phyloP scores from a whole-genome alignment of 1,284 basidiomycete genomes.

The Puccinia polysora region DNA sequence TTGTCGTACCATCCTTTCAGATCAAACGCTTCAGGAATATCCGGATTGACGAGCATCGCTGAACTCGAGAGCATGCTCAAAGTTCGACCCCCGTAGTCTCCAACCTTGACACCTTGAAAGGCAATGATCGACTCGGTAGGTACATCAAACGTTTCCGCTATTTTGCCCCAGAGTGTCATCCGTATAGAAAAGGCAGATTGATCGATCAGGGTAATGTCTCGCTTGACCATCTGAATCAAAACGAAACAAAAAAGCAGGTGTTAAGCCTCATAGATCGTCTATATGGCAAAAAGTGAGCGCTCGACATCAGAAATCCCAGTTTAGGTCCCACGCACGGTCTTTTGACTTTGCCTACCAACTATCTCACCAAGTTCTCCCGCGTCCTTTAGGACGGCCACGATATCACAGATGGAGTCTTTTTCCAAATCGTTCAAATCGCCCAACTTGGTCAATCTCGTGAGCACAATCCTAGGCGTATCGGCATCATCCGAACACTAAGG shows the following conservation, averaged over 20 bases:
- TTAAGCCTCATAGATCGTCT: not conserved
- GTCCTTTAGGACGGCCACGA: constrained; percentile 78
- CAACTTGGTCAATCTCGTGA: constrained; percentile 70
- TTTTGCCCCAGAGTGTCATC: constrained; percentile 92
- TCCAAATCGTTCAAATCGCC: constrained; percentile 62
- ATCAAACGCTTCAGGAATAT: constrained; percentile 75
- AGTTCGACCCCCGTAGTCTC: constrained; percentile 85
- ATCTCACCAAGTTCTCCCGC: constrained; percentile 67
- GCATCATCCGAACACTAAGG: constrained; percentile 65
- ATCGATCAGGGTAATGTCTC: constrained; percentile 84
- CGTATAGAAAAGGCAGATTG: constrained; percentile 72
- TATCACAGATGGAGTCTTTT: constrained; percentile 77
- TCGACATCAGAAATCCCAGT: not conserved
- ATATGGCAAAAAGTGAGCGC: not conserved
- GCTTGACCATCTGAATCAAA: constrained; percentile 66
- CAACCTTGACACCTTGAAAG: constrained; percentile 91
- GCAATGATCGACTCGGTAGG: constrained; percentile 69
- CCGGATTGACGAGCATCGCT: constrained; percentile 77
- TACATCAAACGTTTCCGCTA: constrained; percentile 72
- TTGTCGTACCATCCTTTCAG: constrained; percentile 86
- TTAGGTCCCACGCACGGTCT: constrained; percentile 58
- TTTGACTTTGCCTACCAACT: constrained; percentile 66
- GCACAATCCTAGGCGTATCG: constrained; percentile 73
- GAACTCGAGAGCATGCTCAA: constrained; percentile 68
- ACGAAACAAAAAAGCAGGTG: not conserved